Percentiles rank a stretch among this genome's conserved stretches.
Conservation (phyloP, 176 grass and related monocot species). For the Elaeis guineensis region DNA sequence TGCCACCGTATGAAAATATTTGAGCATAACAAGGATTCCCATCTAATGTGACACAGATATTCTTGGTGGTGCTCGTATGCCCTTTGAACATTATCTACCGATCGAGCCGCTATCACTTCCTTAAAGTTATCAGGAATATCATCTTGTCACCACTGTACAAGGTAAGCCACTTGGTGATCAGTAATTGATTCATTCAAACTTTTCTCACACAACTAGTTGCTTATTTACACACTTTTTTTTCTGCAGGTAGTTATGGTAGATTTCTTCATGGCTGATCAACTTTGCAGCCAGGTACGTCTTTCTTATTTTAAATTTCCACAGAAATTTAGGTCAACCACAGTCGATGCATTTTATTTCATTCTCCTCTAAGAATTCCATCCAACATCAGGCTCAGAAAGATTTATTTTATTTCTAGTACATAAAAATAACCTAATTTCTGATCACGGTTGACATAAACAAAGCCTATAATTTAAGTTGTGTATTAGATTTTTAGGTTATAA, state of each 20-base stretch:
- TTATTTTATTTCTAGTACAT: too few species aligned
- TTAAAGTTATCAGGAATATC: slow-evolving; percentile 83
- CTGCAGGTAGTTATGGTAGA: slow-evolving; percentile 94
- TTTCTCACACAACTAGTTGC: not conserved
- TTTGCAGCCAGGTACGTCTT: slow-evolving; percentile 73
- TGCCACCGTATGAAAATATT: slow-evolving; percentile 6
- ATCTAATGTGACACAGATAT: slow-evolving; percentile 46
- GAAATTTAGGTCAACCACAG: too few species aligned
- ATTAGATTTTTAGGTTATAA: too few species aligned
- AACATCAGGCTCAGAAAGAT: too few species aligned
- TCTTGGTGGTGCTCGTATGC: slow-evolving; percentile 63
- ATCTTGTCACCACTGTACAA: slow-evolving; percentile 91
- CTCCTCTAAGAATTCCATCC: too few species aligned
- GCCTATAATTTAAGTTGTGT: too few species aligned
- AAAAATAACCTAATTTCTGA: too few species aligned
- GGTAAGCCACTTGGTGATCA: slow-evolving; percentile 20
- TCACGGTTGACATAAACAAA: too few species aligned
- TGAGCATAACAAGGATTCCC: slow-evolving; percentile 26
- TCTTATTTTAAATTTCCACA: too few species aligned
- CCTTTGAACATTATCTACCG: slow-evolving; percentile 74
- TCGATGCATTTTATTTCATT: too few species aligned
- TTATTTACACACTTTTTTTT: not conserved
- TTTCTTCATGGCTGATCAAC: slow-evolving; percentile 99
- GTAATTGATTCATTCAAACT: not conserved
- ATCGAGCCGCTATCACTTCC: slow-evolving; percentile 73